A percentile compares a stretch with the other conserved stretches of the same genome.
Evolutionary conservation across 257 asterid genomes (phyloP).

Genomic region (Sherardia arvensis): DNA sequence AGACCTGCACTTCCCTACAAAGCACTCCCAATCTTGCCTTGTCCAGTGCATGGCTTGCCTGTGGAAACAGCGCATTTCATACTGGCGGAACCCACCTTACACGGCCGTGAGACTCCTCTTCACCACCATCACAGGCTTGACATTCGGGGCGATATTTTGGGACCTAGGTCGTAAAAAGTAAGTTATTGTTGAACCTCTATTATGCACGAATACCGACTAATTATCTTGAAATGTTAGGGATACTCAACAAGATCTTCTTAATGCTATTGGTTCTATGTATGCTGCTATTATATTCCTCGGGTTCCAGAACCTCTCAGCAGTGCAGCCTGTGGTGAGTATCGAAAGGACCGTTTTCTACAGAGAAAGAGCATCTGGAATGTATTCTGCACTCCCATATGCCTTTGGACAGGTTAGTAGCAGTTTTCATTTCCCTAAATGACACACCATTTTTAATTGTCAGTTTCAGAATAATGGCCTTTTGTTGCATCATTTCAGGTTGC

Average conservation of each 20-base stretch:
- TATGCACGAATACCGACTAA: neutral
- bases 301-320: constrained; percentile 48
- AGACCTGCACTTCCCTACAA: constrained; percentile 43
- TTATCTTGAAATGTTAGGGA: constrained; percentile 21
- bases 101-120: constrained; percentile 60
- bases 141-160: constrained; percentile 78
- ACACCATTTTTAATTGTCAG: neutral
- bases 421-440: too few relatives aligned
- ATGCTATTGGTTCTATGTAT: constrained; percentile 73
- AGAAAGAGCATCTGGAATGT: constrained; percentile 85
- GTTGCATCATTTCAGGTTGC: constrained; percentile 29
- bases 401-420: constrained; percentile 41
- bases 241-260: constrained; percentile 35
- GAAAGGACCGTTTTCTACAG: constrained; percentile 76
- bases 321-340: constrained; percentile 67
- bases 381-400: constrained; percentile 74
- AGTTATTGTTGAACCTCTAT: constrained; percentile 4
- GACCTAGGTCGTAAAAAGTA: constrained; percentile 54
- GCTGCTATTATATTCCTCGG: constrained; percentile 52
- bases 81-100: constrained; percentile 76
- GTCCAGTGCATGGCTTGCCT: constrained; percentile 71
- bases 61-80: constrained; percentile 78
- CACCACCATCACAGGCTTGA: constrained; percentile 45
- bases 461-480: neutral
- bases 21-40: constrained; percentile 53